Evolutionary conservation across 2,329 filamentous ascomycete species (phyloP).

Genomic region (Aureobasidium sp.): DNA sequence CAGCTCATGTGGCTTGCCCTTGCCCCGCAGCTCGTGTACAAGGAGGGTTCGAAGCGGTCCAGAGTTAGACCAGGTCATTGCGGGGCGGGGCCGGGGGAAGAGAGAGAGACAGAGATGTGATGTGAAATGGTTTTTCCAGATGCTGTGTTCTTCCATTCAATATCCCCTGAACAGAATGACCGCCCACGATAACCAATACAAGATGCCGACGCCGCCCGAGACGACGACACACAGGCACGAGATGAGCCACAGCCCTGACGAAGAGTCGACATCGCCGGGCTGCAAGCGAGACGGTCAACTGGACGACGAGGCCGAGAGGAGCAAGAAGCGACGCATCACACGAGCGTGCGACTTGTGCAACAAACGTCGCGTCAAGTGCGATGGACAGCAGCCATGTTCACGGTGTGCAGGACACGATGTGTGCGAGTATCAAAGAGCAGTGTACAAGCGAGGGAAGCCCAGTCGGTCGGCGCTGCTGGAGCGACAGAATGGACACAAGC

Average conservation of each 20-base stretch:
- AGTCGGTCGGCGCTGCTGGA: slow-evolving; percentile 11
- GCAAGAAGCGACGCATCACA: slow-evolving; percentile 11
- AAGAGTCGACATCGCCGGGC: slow-evolving; percentile 7
- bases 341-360: slow-evolving; percentile 11
- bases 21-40: slow-evolving; percentile 11
- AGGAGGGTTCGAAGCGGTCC: background rate
- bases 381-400: slow-evolving; percentile 10
- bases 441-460: slow-evolving; percentile 11
- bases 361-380: slow-evolving; percentile 10
- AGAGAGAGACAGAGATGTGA: background rate
- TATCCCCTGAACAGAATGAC: background rate
- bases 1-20: slow-evolving; percentile 8
- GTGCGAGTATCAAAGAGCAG: slow-evolving; percentile 9
- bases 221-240: background rate
- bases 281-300: background rate
- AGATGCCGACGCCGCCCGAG: slow-evolving; percentile 2
- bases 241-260: background rate
- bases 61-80: slow-evolving; percentile 6
- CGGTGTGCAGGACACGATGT: slow-evolving; percentile 8
- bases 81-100: slow-evolving; percentile 8
- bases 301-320: slow-evolving; percentile 4
- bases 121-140: background rate
- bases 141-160: background rate
- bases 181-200: background rate
- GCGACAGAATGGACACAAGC: slow-evolving; percentile 10